phyloP scores from a whole-genome alignment of 2,329 filamentous ascomycete species.

The Cordyceps fumosorosea region DNA sequence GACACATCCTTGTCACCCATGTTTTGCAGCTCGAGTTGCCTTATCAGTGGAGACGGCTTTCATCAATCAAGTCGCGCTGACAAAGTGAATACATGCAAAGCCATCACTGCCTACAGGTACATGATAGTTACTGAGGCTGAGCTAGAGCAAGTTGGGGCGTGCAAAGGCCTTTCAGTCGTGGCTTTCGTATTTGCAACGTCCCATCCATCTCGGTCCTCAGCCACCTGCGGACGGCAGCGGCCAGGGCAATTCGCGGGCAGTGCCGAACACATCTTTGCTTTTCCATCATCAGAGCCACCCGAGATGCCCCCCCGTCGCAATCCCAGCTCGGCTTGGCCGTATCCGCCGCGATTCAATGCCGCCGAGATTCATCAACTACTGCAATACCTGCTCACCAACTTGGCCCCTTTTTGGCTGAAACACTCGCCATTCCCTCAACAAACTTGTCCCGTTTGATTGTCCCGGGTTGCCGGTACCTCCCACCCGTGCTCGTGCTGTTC shows the following conservation, averaged over 20 bases:
- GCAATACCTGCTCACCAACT: background rate
- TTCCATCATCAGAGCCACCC: background rate
- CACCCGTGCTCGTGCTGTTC: background rate
- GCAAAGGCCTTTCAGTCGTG: no score
- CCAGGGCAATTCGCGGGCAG: no score
- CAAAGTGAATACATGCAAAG: background rate
- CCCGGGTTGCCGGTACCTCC: background rate
- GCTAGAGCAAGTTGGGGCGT: no score
- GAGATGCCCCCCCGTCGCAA: background rate
- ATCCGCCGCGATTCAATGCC: background rate
- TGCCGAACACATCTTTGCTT: no score
- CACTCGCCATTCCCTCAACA: constrained; percentile 1
- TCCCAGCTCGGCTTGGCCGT: background rate
- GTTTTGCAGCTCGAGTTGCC: background rate
- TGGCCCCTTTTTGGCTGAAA: constrained; percentile 1
- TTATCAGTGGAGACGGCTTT: constrained; percentile 10
- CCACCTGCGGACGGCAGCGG: no score
- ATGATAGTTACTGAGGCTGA: no score
- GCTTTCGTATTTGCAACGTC: no score
- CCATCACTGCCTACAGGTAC: no score
- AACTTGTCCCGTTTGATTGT: background rate
- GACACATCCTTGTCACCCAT: background rate
- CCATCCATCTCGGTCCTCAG: no score
- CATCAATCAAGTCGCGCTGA: background rate
- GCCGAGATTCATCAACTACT: background rate